Evolutionary conservation across 805 yeast genomes (phyloP).

Genomic region (Maudiozyma barnettii): DNA sequence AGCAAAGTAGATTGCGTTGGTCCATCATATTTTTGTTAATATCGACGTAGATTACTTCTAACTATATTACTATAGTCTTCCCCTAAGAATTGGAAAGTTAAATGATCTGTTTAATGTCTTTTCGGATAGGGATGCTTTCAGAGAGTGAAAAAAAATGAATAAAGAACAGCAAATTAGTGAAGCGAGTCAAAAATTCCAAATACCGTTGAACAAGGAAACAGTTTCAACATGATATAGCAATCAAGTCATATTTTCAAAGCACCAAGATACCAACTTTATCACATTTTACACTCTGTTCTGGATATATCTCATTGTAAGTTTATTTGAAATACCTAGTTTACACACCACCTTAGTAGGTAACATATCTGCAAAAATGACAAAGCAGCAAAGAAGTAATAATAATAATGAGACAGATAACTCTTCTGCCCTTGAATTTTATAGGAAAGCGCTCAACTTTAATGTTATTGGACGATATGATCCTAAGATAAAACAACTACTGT

Average conservation of each 20-base stretch:
- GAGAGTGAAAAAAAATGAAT: neutral
- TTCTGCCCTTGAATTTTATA: conserved; percentile 42
- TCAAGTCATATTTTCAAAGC: no score
- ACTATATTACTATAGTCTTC: no score
- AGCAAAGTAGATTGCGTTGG: no score
- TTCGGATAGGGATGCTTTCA: neutral
- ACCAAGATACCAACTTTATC: no score
- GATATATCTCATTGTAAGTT: no score
- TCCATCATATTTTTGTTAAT: no score
- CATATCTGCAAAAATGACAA: neutral
- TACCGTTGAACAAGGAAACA: neutral
- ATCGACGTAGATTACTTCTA: no score
- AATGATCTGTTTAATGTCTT: no score
- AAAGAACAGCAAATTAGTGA: neutral
- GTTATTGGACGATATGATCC: conserved; percentile 75
- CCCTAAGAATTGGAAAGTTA: no score
- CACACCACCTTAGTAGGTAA: neutral
- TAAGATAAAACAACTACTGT: conserved; percentile 53
- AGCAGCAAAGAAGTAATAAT: neutral
- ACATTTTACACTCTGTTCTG: no score
- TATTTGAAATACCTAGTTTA: no score
- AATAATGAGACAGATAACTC: neutral
- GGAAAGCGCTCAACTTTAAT: conserved; percentile 61
- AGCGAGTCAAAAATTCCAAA: neutral
- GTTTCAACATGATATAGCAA: no score